Percentiles rank a stretch among this genome's conserved stretches.
phyloP scores from a whole-genome alignment of 805 yeast genomes.

The Lipomyces yamadae region DNA sequence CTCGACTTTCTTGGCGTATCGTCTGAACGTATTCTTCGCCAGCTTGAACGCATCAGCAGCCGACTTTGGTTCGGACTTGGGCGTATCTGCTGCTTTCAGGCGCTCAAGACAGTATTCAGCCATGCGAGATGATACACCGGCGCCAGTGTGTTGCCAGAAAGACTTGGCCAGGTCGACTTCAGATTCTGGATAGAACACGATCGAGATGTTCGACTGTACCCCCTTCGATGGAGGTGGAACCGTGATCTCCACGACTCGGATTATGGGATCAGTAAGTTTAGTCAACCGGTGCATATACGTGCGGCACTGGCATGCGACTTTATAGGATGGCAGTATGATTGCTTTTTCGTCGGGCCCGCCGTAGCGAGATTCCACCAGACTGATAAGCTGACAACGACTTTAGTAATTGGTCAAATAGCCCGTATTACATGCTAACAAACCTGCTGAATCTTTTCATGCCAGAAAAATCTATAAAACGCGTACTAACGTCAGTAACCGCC shows the following conservation, averaged over 20 bases:
- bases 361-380: constrained; percentile 63
- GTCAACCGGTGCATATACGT: constrained; percentile 60
- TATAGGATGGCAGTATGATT: constrained; percentile 76
- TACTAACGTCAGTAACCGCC: constrained; percentile 56
- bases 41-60: constrained; percentile 22
- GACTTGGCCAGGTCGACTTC: constrained; percentile 71
- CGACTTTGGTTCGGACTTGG: constrained; percentile 17
- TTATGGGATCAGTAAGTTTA: constrained; percentile 47
- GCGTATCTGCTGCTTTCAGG: constrained; percentile 20
- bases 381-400: constrained; percentile 3
- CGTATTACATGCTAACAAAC: constrained; percentile 31
- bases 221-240: constrained; percentile 40
- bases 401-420: not conserved
- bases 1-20: constrained; percentile 32
- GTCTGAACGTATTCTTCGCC: constrained; percentile 26
- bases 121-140: constrained; percentile 88
- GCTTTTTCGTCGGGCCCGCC: constrained; percentile 80
- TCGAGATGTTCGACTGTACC: constrained; percentile 62
- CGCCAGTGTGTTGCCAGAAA: constrained; percentile 98
- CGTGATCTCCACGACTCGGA: constrained; percentile 44
- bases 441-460: constrained; percentile 48
- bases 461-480: constrained; percentile 57
- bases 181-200: constrained; percentile 74
- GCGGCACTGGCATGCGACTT: constrained; percentile 82
- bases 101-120: constrained; percentile 78